Percentiles rank a stretch among this genome's conserved stretches.
Evolutionary conservation across 208 protist genomes (phyloP).

Genomic region (Crithidia acanthocephali): DNA sequence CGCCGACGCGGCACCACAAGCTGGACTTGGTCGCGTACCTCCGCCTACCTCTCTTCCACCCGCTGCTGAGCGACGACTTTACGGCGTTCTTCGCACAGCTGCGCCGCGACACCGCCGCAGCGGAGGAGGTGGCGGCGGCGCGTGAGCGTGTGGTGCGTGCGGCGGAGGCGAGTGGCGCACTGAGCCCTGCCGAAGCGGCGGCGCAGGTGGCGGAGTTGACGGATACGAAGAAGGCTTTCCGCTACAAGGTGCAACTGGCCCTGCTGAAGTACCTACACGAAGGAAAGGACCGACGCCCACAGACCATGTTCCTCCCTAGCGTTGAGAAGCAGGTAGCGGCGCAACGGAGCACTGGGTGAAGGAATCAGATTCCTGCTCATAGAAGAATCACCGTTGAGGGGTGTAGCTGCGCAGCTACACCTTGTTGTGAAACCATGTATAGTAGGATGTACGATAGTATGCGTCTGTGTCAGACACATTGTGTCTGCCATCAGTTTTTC

Average conservation of each 20-base stretch:
- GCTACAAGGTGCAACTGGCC: slow-evolving; percentile 74
- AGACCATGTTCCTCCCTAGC: slow-evolving; percentile 81
- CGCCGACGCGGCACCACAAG: slow-evolving; percentile 36
- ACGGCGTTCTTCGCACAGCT: slow-evolving; percentile 70
- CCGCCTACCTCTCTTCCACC: slow-evolving; percentile 63
- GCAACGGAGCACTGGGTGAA: neutral
- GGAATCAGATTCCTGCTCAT: too few relatives aligned
- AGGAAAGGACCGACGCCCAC: slow-evolving; percentile 76
- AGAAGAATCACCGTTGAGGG: too few relatives aligned
- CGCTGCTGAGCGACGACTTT: slow-evolving; percentile 83
- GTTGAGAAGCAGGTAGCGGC: slow-evolving; percentile 41
- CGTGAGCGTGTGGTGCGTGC: slow-evolving; percentile 45
- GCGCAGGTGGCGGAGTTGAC: slow-evolving; percentile 57
- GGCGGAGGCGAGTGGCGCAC: slow-evolving; percentile 22
- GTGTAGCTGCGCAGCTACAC: too few relatives aligned
- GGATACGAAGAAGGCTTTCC: slow-evolving; percentile 39
- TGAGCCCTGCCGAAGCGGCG: slow-evolving; percentile 41
- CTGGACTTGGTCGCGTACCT: slow-evolving; percentile 86
- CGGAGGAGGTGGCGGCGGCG: slow-evolving; percentile 58
- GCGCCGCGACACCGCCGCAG: slow-evolving; percentile 39
- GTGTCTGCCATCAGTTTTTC: neutral
- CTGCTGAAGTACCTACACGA: slow-evolving; percentile 89
- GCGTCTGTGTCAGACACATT: neutral
- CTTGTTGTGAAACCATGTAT: neutral
- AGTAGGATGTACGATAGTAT: neutral